Base-by-base conservation (phyloP, 441 rosid species). In the Rhodomyrtus psidioides region DNA sequence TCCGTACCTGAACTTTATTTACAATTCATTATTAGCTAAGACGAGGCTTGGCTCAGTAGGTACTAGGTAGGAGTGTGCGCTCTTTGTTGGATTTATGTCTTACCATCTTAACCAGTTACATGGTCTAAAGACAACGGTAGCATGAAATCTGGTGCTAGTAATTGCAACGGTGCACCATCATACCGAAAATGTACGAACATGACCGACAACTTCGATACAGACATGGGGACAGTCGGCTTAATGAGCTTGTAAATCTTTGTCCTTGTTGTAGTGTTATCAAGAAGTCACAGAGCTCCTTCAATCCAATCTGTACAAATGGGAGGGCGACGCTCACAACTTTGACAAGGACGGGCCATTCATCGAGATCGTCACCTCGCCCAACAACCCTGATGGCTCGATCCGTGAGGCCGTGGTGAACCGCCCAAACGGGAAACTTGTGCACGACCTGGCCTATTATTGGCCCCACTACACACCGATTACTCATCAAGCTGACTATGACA, bases 401-500 rank as follows among this genome's bases (percentile, higher is more conserved):
- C 91, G 96, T 82, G 90, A 90, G 87, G 88, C 98, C 15, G 97
- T 93, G 86, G 94, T 94, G 87, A 92, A 93, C 82, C 87, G 91
- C 6, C 83, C 54, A 0, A 91, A 90, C 34, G 98, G 95, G n/a
- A 93, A 90, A 86, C 88, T 90, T 44, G 91, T 97, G 44, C 89
- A 97, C 55, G 98, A 97, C 94, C 90, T 94, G 46, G 98, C 98
- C 84, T 96, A 96, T 82, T 95, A 93, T 83, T 95, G 98, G 99
- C 98, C 99, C 53, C 98, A 95, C 16, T 94, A 93, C 90, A 90
- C 97, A 0, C 94, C 98, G 46, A 94, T 96, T 82, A 92, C 95
- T 84, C 85, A 21, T 26, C 90, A 89, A 58, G 95, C 94, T 10
- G 96, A 94, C 82, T 88, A 95, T 86, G 96, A 94, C 85, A 90